Evolutionary conservation across 768 basidiomycete species (phyloP).

Genomic region (Macrocybe gigantea): DNA sequence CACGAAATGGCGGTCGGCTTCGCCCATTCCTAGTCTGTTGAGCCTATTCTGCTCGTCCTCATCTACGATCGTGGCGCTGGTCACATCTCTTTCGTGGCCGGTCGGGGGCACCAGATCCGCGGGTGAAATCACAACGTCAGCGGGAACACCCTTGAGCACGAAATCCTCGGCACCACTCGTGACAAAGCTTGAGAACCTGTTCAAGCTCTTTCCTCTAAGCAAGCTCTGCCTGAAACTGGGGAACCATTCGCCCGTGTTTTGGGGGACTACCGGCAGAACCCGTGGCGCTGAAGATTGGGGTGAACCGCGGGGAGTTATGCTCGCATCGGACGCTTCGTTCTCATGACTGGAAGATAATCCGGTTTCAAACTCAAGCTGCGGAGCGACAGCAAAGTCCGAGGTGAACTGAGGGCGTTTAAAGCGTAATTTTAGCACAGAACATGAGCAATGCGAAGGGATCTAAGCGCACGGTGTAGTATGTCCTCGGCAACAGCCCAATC

Average conservation of each 20-base stretch:
- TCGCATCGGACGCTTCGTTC: conserved; percentile 26
- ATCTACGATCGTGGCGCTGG: conserved; percentile 23
- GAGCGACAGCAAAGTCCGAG: conserved; percentile 50
- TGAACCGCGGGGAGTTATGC: conserved; percentile 44
- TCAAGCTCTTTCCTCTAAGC: conserved; percentile 71
- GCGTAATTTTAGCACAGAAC: background rate
- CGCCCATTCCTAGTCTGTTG: conserved; percentile 37
- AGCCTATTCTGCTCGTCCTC: conserved; percentile 37
- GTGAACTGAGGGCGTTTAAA: conserved; percentile 46
- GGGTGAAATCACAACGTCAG: conserved; percentile 21
- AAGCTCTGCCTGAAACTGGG: conserved; percentile 69
- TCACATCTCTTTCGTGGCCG: conserved; percentile 24
- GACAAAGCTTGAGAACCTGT: conserved; percentile 84
- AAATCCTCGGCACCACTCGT: conserved; percentile 83
- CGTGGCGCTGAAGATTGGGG: conserved; percentile 31
- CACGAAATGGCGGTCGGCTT: conserved; percentile 67
- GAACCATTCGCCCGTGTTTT: conserved; percentile 72
- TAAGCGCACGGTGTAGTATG: conserved; percentile 60
- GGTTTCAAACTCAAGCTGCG: conserved; percentile 31
- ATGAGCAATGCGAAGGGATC: background rate
- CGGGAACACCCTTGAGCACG: conserved; percentile 59
- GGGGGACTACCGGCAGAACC: conserved; percentile 45
- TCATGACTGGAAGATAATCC: conserved; percentile 18
- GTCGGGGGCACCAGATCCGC: background rate
- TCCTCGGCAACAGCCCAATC: conserved; percentile 61